Evolutionary conservation across 108 stramenopile genomes (phyloP).

Genomic region (Nitzschia sp.): DNA sequence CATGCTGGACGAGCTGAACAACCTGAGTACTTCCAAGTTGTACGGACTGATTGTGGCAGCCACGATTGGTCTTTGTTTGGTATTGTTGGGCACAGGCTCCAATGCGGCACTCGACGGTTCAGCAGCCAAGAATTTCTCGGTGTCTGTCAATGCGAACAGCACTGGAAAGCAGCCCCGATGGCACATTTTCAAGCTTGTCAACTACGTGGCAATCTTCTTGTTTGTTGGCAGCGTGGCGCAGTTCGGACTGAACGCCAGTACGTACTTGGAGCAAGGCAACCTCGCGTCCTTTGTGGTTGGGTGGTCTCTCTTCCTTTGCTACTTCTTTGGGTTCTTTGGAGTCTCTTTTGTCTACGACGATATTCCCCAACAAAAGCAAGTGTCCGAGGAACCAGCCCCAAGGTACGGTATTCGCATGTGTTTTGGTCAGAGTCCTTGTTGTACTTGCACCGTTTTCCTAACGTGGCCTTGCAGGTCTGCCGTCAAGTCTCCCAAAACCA

Average conservation of each 20-base stretch:
- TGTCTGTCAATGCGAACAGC: neutral
- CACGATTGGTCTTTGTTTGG: constrained; percentile 57
- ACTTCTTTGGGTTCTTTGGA: constrained; percentile 97
- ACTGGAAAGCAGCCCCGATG: constrained; percentile 68
- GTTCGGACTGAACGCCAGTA: constrained; percentile 58
- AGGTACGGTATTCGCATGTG: constrained; percentile 9
- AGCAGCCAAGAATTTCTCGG: constrained; percentile 6
- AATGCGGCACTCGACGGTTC: constrained; percentile 3
- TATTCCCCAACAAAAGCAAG: constrained; percentile 29
- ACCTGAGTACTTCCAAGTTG: constrained; percentile 55
- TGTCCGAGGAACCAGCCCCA: constrained; percentile 17
- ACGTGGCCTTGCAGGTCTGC: constrained; percentile 12
- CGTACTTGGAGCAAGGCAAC: constrained; percentile 60
- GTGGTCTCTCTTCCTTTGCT: constrained; percentile 80
- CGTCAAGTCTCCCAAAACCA: constrained; percentile 37
- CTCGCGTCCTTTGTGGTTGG: constrained; percentile 67
- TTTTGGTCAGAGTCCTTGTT: neutral
- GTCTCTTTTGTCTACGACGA: constrained; percentile 78
- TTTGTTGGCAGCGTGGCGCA: constrained; percentile 62
- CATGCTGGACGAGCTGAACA: constrained; percentile 35
- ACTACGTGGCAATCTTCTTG: constrained; percentile 48
- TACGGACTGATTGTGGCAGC: constrained; percentile 64
- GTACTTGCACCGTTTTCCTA: neutral
- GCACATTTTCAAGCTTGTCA: constrained; percentile 75
- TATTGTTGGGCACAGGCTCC: constrained; percentile 48